Percentiles rank a stretch among this genome's conserved stretches.
Evolutionary conservation across 2,329 filamentous ascomycete species (phyloP).

Genomic region (Thelonectria blattea): DNA sequence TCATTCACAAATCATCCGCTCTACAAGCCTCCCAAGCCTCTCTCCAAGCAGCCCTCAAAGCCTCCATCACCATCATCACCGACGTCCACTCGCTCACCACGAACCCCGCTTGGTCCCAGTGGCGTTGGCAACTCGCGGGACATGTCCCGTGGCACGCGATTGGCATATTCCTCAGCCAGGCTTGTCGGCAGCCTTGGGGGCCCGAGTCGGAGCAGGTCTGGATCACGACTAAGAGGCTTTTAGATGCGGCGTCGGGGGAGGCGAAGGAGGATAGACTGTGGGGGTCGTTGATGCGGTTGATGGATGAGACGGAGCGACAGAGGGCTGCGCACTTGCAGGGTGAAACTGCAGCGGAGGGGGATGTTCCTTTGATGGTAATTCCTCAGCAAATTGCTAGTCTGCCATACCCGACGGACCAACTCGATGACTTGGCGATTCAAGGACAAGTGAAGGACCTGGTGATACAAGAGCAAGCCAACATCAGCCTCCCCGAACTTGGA

Average conservation of each 20-base stretch:
- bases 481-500: neutral
- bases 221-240: conserved; percentile 21
- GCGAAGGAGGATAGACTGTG: conserved; percentile 25
- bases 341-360: neutral
- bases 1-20: conserved; percentile 22
- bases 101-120: conserved; percentile 31
- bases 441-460: conserved; percentile 12
- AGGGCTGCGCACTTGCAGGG: conserved; percentile 19
- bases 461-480: conserved; percentile 19
- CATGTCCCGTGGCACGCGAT: conserved; percentile 39
- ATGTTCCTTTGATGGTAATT: neutral
- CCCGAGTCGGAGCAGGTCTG: conserved; percentile 32
- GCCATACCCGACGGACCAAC: conserved; percentile 10
- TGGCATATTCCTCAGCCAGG: conserved; percentile 31
- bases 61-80: conserved; percentile 30
- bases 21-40: neutral
- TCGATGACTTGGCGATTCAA: conserved; percentile 18
- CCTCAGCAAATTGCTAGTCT: neutral
- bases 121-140: conserved; percentile 41
- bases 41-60: neutral
- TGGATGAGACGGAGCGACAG: conserved; percentile 16
- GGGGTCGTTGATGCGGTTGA: conserved; percentile 24
- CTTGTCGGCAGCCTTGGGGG: conserved; percentile 31
- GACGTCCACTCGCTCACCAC: conserved; percentile 30
- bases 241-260: conserved; percentile 9